Percentiles rank a stretch among this genome's conserved stretches.
These are phyloP conservation scores for Penicillium lividum DNA, from an alignment of 495 filamentous ascomycete genomes.

Conservation along the genomic window DNA sequence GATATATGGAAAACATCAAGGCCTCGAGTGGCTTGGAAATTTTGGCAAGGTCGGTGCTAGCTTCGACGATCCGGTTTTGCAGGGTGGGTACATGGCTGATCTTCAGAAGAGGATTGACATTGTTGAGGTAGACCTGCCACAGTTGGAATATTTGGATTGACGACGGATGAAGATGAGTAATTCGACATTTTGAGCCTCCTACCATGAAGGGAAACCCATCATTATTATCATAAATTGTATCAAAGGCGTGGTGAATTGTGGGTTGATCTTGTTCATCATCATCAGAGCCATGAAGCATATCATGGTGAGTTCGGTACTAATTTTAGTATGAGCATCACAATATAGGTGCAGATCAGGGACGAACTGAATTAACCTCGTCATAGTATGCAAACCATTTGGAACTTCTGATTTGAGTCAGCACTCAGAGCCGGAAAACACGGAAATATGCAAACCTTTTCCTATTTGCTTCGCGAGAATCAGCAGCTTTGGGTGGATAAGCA, in stretches of 20 bases:
- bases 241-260: constrained; percentile 55
- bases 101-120: constrained; percentile 51
- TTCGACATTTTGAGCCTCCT: constrained; percentile 47
- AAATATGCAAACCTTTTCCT: neutral
- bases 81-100: constrained; percentile 50
- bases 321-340: neutral
- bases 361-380: constrained; percentile 12
- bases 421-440: neutral
- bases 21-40: constrained; percentile 57
- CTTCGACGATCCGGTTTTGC: constrained; percentile 34
- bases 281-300: constrained; percentile 51
- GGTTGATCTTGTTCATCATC: constrained; percentile 61
- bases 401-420: neutral
- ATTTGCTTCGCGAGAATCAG: neutral
- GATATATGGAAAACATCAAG: constrained; percentile 74
- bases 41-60: constrained; percentile 18
- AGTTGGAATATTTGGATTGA: constrained; percentile 35
- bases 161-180: constrained; percentile 34
- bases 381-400: constrained; percentile 22
- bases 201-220: constrained; percentile 63
- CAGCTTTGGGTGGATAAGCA: neutral
- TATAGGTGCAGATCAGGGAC: neutral
- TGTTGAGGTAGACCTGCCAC: constrained; percentile 49
- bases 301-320: constrained; percentile 14
- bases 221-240: constrained; percentile 52